phyloP scores from a whole-genome alignment of 2,329 filamentous ascomycete genomes.

The Aspergillus costaricaensis region DNA sequence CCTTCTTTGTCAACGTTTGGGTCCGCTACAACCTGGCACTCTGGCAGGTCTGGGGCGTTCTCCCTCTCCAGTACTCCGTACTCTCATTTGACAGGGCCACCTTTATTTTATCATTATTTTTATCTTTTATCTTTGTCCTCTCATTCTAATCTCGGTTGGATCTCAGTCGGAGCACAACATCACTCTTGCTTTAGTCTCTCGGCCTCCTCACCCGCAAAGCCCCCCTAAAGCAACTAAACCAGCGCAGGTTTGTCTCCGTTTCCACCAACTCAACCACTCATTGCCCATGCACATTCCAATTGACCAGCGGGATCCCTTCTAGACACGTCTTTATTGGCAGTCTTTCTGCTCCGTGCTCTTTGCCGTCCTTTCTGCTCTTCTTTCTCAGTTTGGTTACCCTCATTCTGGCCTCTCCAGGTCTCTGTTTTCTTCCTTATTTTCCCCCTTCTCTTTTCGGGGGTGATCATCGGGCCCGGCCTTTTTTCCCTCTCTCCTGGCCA shows the following conservation, averaged over 20 bases:
- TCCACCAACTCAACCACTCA: conserved; percentile 28
- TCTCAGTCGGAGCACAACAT: conserved; percentile 7
- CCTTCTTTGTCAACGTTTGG: conserved; percentile 22
- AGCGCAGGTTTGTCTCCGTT: conserved; percentile 23
- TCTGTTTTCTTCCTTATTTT: conserved; percentile 18
- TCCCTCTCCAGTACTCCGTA: background rate
- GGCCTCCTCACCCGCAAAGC: conserved; percentile 14
- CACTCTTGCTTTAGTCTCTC: conserved; percentile 8
- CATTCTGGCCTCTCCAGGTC: conserved; percentile 20
- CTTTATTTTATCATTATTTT: conserved; percentile 11
- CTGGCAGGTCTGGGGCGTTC: conserved; percentile 8
- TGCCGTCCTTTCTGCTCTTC: conserved; percentile 23
- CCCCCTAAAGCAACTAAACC: conserved; percentile 21
- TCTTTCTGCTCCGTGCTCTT: conserved; percentile 26
- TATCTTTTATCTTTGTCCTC: conserved; percentile 11
- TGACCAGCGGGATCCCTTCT: conserved; percentile 27
- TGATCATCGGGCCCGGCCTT: conserved; percentile 20
- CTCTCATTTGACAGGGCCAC: conserved; percentile 6
- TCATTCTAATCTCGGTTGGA: conserved; percentile 6
- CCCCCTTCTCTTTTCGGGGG: conserved; percentile 22
- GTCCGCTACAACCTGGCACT: conserved; percentile 17
- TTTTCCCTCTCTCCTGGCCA: conserved; percentile 19
- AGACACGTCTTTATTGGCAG: conserved; percentile 35
- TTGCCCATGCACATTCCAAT: conserved; percentile 36
- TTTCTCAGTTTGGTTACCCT: conserved; percentile 13